Conservation (phyloP, 2,329 filamentous ascomycete genomes). For the Blastomyces emzantsi region DNA sequence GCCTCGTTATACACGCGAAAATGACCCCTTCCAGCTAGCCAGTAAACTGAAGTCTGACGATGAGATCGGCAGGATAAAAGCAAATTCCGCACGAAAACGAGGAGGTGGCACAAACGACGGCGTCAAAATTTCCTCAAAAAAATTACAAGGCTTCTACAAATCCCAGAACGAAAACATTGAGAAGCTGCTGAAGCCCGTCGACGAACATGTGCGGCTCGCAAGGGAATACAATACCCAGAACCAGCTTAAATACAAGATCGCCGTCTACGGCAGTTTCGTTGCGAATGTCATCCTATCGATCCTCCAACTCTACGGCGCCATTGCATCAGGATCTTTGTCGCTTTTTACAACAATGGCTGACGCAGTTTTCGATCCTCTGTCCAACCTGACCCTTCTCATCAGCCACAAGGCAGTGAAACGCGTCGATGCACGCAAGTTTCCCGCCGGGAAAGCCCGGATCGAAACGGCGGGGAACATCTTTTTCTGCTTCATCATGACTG, state of each 20-base stretch:
- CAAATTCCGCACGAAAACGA: slow-evolving; percentile 72
- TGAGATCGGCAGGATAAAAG: slow-evolving; percentile 63
- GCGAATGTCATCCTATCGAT: slow-evolving; percentile 72
- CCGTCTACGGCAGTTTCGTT: slow-evolving; percentile 57
- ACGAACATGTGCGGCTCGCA: slow-evolving; percentile 77
- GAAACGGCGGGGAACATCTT: slow-evolving; percentile 94
- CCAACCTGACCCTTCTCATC: slow-evolving; percentile 77
- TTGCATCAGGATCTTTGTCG: slow-evolving; percentile 80
- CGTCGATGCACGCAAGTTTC: slow-evolving; percentile 79
- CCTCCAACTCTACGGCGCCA: slow-evolving; percentile 82
- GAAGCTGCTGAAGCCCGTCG: slow-evolving; percentile 81
- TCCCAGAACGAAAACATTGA: slow-evolving; percentile 90
- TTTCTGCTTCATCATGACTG: slow-evolving; percentile 93
- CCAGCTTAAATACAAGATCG: slow-evolving; percentile 55
- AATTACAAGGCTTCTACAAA: slow-evolving; percentile 74
- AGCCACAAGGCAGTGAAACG: slow-evolving; percentile 79
- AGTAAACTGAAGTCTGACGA: slow-evolving; percentile 65
- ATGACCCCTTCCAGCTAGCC: slow-evolving; percentile 74
- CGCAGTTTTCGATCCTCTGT: slow-evolving; percentile 83
- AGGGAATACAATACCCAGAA: slow-evolving; percentile 72
- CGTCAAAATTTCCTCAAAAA: slow-evolving; percentile 33
- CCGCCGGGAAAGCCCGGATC: slow-evolving; percentile 84
- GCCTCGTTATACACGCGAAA: slow-evolving; percentile 53
- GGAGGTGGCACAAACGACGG: slow-evolving; percentile 31
- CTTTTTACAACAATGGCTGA: slow-evolving; percentile 98